Base-by-base conservation (phyloP, 495 filamentous ascomycete genomes). In the Physcia stellaris region DNA sequence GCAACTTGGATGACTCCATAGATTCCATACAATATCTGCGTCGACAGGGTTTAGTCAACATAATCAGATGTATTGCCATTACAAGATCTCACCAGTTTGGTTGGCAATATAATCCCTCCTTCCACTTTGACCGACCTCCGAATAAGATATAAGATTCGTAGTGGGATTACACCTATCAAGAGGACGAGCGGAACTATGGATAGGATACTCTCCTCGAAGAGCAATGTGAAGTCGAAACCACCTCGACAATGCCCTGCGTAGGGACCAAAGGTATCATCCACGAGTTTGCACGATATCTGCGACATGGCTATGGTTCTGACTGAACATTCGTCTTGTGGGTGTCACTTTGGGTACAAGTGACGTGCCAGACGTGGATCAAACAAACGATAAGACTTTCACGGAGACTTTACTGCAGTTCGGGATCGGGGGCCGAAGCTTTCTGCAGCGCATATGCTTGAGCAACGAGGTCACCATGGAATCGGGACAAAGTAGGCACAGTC, bases 201-300 rank as follows among this genome's bases (percentile, higher is more conserved):
- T 13, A 75, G 57, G 32, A 79, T 63, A 2, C 59, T 55, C 40
- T 75, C 64, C 49, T 80, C 70, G 41, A 78, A 77, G 21, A 69
- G 49, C 19, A 75, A 55, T 19, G 72, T 75, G 47, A 79, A 80
- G 37, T 81, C 75, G 49, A 80, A 70, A 34, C 56, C 57, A 38
- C 60, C 60, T 48, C 64, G 57, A 53, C 66, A 75, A 19, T 46
- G 42, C 15, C 50, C 47, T 6, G 59, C 63, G 42, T 54, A 59
- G 28, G 62, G 57, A 35, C 57, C 59, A 18, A 73, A 53, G 5
- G 61, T 49, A 39, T 66, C 58, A 46, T 69, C 65, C 32, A 60
- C 18, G 12, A n/a, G 31, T 17, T 22, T 23, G 37, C 41, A 44
- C 16, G 36, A 24, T 20, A 3, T 16, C 6, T 13, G 10, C 15